phyloP scores from a whole-genome alignment of 768 basidiomycete species.

The Saitozyma podzolica region DNA sequence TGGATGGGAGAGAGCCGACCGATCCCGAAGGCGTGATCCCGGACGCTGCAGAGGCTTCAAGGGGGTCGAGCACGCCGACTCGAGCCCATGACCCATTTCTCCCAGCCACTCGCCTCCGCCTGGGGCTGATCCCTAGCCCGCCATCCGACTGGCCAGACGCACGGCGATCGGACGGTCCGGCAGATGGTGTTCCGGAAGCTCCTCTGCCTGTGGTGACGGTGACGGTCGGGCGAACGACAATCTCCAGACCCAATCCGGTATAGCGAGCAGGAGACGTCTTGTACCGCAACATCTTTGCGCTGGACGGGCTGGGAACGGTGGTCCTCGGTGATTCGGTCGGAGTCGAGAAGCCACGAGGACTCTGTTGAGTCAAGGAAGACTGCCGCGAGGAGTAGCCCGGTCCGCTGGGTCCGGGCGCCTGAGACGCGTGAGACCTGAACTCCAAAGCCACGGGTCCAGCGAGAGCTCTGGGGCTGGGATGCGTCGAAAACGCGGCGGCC shows the following conservation, averaged over 20 bases:
- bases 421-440: too few species aligned
- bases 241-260: slow-evolving; percentile 31
- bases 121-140: not conserved
- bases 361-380: not conserved
- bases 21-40: not conserved
- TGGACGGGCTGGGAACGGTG: too few species aligned
- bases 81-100: slow-evolving; percentile 28
- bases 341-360: slow-evolving; percentile 2
- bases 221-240: slow-evolving; percentile 20
- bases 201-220: slow-evolving; percentile 9
- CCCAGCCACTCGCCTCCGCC: slow-evolving; percentile 5
- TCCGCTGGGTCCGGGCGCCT: slow-evolving; percentile 10
- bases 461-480: too few species aligned
- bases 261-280: slow-evolving; percentile 32
- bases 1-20: slow-evolving; percentile 6
- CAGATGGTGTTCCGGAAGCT: slow-evolving; percentile 4
- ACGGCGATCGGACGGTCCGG: slow-evolving; percentile 6
- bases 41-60: slow-evolving; percentile 7
- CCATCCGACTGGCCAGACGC: slow-evolving; percentile 7
- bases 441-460: too few species aligned
- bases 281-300: slow-evolving; percentile 24
- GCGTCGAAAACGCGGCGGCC: not conserved
- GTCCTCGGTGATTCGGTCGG: not conserved
- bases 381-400: slow-evolving; percentile 2
- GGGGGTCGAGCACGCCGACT: slow-evolving; percentile 27